phyloP scores from a whole-genome alignment of 1,284 basidiomycete genomes.

The Rhizoctonia solani region DNA sequence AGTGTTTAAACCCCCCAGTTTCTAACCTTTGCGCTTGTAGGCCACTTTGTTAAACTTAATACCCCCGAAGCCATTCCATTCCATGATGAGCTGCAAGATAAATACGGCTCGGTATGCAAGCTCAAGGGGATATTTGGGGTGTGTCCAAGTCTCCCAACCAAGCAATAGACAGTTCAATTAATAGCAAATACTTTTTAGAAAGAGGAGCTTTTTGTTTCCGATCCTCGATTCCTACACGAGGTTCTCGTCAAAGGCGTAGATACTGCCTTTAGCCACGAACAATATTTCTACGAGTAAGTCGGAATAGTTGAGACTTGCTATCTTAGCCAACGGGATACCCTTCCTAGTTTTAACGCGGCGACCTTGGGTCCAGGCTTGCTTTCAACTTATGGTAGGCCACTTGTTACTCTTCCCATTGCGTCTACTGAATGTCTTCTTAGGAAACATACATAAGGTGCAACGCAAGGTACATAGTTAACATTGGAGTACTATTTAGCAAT shows the following conservation, averaged over 20 bases:
- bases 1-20: too few relatives aligned
- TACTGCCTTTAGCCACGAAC: neutral
- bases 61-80: neutral
- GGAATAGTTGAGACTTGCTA: neutral
- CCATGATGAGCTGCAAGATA: constrained; percentile 13
- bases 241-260: constrained; percentile 17
- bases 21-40: too few relatives aligned
- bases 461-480: neutral
- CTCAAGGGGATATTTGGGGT: constrained; percentile 19
- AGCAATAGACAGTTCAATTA: neutral
- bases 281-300: constrained; percentile 2
- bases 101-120: neutral
- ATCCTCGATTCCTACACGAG: constrained; percentile 17
- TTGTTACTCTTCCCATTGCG: neutral
- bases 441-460: constrained; percentile 2
- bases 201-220: constrained; percentile 6
- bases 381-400: neutral
- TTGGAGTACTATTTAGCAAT: neutral
- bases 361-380: constrained; percentile 11
- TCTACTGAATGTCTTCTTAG: neutral
- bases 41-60: neutral
- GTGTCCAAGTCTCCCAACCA: neutral
- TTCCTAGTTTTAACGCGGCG: neutral
- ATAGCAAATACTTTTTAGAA: neutral
- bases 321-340: neutral